A percentile compares a stretch with the other conserved stretches of the same genome.
Conservation (phyloP, 1,139 yeast genomes). For the Kluyveromyces sp. region DNA sequence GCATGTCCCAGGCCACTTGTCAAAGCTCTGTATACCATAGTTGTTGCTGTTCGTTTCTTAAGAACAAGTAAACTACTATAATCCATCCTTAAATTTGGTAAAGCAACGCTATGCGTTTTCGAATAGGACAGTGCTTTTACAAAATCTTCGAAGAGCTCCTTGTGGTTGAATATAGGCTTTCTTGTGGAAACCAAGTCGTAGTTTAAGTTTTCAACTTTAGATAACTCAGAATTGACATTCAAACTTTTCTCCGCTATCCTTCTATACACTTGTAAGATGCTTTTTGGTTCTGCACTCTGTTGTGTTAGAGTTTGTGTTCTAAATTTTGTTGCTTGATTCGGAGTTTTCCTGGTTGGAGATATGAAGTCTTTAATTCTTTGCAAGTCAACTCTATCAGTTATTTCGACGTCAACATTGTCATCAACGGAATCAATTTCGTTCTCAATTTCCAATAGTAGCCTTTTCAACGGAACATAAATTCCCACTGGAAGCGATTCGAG, state of each 20-base stretch:
- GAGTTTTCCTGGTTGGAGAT: not conserved
- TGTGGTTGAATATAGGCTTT: constrained; percentile 2
- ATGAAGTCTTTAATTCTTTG: not conserved
- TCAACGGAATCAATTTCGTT: constrained; percentile 46
- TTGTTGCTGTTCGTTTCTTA: constrained; percentile 58
- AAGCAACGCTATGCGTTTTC: constrained; percentile 19
- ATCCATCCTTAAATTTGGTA: constrained; percentile 20
- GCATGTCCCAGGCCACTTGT: constrained; percentile 73
- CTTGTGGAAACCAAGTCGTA: constrained; percentile 9
- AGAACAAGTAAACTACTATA: constrained; percentile 21
- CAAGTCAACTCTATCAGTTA: constrained; percentile 65
- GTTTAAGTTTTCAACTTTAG: constrained; percentile 14
- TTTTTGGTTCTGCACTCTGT: not conserved
- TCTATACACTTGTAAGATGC: constrained; percentile 1
- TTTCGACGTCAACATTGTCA: constrained; percentile 43
- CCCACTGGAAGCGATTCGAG: constrained; percentile 73
- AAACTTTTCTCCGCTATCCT: constrained; percentile 7
- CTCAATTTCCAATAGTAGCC: constrained; percentile 51
- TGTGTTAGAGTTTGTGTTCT: no score
- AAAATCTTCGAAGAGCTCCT: constrained; percentile 41
- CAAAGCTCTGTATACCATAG: constrained; percentile 64
- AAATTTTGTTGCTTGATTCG: no score
- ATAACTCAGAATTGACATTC: constrained; percentile 12
- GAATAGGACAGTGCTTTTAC: constrained; percentile 38
- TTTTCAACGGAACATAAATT: constrained; percentile 55